phyloP scores from a whole-genome alignment of 1,284 basidiomycete species.

The Ganoderma sinense region DNA sequence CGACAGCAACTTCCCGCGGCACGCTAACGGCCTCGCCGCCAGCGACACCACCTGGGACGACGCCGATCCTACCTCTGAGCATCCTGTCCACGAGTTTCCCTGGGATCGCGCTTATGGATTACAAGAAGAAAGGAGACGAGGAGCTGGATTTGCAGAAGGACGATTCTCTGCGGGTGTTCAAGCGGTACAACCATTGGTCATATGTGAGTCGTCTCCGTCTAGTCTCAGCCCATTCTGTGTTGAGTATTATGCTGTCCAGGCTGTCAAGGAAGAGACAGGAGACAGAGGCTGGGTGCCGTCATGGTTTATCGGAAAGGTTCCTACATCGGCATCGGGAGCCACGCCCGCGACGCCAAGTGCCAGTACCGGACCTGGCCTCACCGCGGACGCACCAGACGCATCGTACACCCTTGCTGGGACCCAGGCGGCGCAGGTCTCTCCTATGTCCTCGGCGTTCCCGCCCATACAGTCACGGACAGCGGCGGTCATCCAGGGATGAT shows the following conservation, averaged over 20 bases:
- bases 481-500: slow-evolving; percentile 31
- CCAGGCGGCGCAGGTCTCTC: slow-evolving; percentile 66
- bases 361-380: slow-evolving; percentile 36
- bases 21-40: slow-evolving; percentile 51
- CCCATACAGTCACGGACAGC: slow-evolving; percentile 39
- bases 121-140: slow-evolving; percentile 89
- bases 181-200: slow-evolving; percentile 97
- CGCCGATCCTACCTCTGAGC: slow-evolving; percentile 84
- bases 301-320: slow-evolving; percentile 81
- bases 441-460: slow-evolving; percentile 80
- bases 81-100: slow-evolving; percentile 96
- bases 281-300: slow-evolving; percentile 94
- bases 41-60: slow-evolving; percentile 52
- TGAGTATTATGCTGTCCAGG: slow-evolving; percentile 49
- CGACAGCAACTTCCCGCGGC: slow-evolving; percentile 58
- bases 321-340: slow-evolving; percentile 52
- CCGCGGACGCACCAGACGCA: slow-evolving; percentile 32
- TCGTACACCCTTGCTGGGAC: slow-evolving; percentile 36
- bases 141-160: slow-evolving; percentile 89
- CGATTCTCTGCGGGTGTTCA: slow-evolving; percentile 91
- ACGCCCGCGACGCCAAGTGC: slow-evolving; percentile 66
- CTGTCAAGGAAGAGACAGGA: slow-evolving; percentile 88
- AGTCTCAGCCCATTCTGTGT: not conserved
- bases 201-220: slow-evolving; percentile 61
- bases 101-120: slow-evolving; percentile 94